phyloP scores from a whole-genome alignment of 2,329 filamentous ascomycete genomes.

The Pseudonectria foliicola region DNA sequence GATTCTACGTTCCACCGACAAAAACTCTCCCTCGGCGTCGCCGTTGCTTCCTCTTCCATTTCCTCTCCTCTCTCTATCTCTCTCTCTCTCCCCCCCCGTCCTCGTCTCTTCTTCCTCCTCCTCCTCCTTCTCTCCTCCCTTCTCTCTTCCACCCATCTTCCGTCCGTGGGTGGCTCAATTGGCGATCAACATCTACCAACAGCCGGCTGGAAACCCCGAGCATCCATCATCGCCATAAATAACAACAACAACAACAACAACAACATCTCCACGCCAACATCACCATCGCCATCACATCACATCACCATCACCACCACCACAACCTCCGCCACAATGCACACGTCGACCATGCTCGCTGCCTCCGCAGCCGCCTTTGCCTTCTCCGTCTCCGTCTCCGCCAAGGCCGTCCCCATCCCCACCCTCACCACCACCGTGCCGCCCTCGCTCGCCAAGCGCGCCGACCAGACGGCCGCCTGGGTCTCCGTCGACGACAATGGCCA shows the following conservation, averaged over 20 bases:
- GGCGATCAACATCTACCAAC: slow-evolving; percentile 12
- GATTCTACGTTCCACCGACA: too few relatives aligned
- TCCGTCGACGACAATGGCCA: slow-evolving; percentile 40
- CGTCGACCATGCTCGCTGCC: slow-evolving; percentile 22
- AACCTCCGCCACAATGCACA: slow-evolving; percentile 23
- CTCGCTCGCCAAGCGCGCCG: slow-evolving; percentile 20
- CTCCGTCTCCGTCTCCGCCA: slow-evolving; percentile 16
- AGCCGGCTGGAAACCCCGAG: neutral
- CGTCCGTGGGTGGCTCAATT: slow-evolving; percentile 2
- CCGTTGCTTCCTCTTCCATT: too few relatives aligned
- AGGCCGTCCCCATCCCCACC: slow-evolving; percentile 14
- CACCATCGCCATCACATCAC: slow-evolving; percentile 2
- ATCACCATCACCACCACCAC: slow-evolving; percentile 1
- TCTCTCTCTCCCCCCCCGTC: slow-evolving; percentile 5
- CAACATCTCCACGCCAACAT: too few relatives aligned
- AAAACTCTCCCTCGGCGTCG: slow-evolving; percentile 8
- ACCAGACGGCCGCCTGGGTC: slow-evolving; percentile 43
- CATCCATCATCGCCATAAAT: slow-evolving; percentile 4
- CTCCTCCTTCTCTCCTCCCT: slow-evolving; percentile 1
- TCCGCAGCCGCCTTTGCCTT: slow-evolving; percentile 25
- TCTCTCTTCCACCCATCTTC: slow-evolving; percentile 2
- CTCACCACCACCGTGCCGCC: slow-evolving; percentile 8
- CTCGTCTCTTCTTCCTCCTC: slow-evolving; percentile 3
- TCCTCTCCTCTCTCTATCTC: slow-evolving; percentile 4
- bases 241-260: slow-evolving; percentile 4